Evolutionary conservation across 768 basidiomycete genomes (phyloP).

Genomic region (Cystoderma amianthinum): DNA sequence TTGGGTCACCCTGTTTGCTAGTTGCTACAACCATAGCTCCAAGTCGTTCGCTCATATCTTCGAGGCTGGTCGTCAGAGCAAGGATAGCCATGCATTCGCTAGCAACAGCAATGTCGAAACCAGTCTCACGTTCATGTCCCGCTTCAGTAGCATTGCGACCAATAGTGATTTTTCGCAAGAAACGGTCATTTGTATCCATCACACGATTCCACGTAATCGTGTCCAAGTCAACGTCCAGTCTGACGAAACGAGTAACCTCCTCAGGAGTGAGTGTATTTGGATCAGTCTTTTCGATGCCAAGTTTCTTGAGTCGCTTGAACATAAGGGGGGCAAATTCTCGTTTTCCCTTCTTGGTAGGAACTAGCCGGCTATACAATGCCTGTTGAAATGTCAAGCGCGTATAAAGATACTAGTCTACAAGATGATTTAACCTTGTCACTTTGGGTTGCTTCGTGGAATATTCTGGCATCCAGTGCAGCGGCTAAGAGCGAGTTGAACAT

Average conservation of each 20-base stretch:
- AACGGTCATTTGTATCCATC: constrained; percentile 93
- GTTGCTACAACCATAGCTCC: constrained; percentile 98
- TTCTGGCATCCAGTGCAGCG: constrained; percentile 92
- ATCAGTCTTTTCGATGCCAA: constrained; percentile 91
- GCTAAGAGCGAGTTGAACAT: constrained; percentile 35
- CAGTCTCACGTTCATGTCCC: constrained; percentile 82
- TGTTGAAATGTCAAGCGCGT: constrained; percentile 10
- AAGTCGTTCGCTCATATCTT: constrained; percentile 88
- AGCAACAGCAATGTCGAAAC: constrained; percentile 96
- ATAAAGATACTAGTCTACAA: too few relatives aligned
- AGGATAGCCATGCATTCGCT: constrained; percentile 98
- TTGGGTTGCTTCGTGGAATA: constrained; percentile 96
- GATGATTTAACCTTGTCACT: constrained; percentile 65
- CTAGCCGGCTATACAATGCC: constrained; percentile 87
- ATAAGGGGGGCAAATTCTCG: constrained; percentile 94
- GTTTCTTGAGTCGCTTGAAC: constrained; percentile 91
- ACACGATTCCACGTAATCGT: constrained; percentile 99
- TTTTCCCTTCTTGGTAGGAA: constrained; percentile 89
- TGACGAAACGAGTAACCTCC: constrained; percentile 84
- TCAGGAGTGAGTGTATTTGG: constrained; percentile 90
- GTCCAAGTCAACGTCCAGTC: constrained; percentile 83
- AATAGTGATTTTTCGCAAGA: constrained; percentile 88
- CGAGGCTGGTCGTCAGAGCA: constrained; percentile 79
- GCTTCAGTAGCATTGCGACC: constrained; percentile 89
- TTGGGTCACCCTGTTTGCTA: constrained; percentile 81